Conservation (phyloP, 495 filamentous ascomycete genomes). For the Tuber indicum region DNA sequence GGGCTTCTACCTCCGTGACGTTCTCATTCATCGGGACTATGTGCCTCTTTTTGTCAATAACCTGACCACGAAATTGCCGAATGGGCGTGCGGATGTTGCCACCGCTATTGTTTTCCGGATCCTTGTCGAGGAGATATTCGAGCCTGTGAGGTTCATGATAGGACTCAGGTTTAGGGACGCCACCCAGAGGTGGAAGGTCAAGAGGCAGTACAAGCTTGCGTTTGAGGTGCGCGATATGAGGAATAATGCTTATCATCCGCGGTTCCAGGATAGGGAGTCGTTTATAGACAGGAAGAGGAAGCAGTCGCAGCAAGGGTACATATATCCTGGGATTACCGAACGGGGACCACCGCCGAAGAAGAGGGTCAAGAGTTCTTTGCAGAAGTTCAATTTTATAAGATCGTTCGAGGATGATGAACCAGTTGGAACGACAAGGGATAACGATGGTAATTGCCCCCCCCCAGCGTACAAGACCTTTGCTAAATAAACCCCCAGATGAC, state of each 20-base stretch:
- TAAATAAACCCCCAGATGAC: background rate
- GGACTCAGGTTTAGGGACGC: conserved; percentile 19
- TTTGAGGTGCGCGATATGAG: conserved; percentile 7
- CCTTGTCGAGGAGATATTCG: conserved; percentile 33
- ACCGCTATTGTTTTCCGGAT: conserved; percentile 26
- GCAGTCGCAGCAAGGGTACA: background rate
- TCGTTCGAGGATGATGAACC: background rate
- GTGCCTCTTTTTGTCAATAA: conserved; percentile 10
- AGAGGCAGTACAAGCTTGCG: conserved; percentile 16
- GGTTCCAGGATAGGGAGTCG: conserved; percentile 17
- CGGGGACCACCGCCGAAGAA: background rate
- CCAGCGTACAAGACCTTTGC: background rate
- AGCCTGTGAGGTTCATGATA: conserved; percentile 24
- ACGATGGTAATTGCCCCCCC: background rate
- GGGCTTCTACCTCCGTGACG: conserved; percentile 22
- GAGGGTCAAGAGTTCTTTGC: background rate
- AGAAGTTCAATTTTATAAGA: background rate
- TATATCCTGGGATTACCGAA: background rate
- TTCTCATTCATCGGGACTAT: conserved; percentile 10
- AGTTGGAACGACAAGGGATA: background rate
- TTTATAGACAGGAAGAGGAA: background rate
- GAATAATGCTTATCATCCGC: background rate
- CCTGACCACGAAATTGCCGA: background rate
- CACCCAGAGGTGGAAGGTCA: conserved; percentile 19
- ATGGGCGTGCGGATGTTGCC: conserved; percentile 21